Evolutionary conservation across 345 rosid genomes (phyloP), one percentile per base, ranked within the genome.

Genomic region (Turritis glabra): DNA sequence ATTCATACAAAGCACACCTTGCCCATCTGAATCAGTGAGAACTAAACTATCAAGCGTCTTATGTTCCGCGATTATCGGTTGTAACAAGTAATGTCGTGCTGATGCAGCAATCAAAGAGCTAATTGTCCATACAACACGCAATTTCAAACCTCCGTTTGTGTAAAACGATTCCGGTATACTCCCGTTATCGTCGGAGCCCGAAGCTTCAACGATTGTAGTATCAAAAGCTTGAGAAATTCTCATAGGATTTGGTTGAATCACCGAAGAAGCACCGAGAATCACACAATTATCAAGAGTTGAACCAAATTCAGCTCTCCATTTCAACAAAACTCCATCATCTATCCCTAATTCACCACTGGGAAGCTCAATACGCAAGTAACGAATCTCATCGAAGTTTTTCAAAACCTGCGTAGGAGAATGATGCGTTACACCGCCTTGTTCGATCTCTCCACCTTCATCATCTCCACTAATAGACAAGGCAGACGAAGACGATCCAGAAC

Each of bases 301-400:
- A 19, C 98, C 99, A 30, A 92, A 95, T 81, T 89, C 92, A 8
- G 99, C 99, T 73, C 92, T 83, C 99, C 99, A 92, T 79, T 88
- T 89, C 79, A 92, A 74, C 53, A 96, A 56, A 23, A 89, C 91
- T 0, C 97, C 97, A n/a, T 88, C 99, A 14, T 92, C 97, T 43
- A 89, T 82, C 3, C 89, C 97, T 7, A 96, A 73, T 61, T 96
- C 99, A 0, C 99, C 98, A 47, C 83, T 81, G 5, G 99, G 98
- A 17, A 96, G 75, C 76, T 90, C 97, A 71, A 96, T 92, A 3
- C 97, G 86, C 0, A 96, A 76, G 80, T 78, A 83, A 43, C 93
- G 93, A 83, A 96, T 85, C 88, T 96, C 99, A 15, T 86, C 82
- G 65, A 96, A 96, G 80, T 92, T 96, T 79, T 82, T 86, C 57